phyloP scores from a whole-genome alignment of 106 monocot species.

The Cymbidium sinense region DNA sequence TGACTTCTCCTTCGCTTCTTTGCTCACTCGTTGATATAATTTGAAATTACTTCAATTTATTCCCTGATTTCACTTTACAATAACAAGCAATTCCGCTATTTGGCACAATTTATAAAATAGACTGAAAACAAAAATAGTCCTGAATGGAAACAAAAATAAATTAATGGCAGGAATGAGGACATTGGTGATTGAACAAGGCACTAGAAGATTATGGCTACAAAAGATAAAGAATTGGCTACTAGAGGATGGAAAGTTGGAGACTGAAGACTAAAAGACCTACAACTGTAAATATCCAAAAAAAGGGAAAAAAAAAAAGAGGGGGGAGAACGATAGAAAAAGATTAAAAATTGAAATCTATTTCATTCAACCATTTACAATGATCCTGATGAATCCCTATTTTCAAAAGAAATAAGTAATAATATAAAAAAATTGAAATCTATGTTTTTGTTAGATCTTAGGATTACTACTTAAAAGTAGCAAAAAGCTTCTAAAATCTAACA shows the following conservation, averaged over 20 bases:
- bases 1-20: background rate
- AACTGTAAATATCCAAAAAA: background rate
- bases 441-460: too few species aligned
- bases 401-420: background rate
- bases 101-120: background rate
- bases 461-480: background rate
- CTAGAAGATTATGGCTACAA: background rate
- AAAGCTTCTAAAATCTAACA: background rate
- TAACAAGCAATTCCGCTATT: background rate
- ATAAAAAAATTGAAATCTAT: background rate
- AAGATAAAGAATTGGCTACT: background rate
- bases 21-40: background rate
- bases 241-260: background rate
- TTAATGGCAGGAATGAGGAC: too few species aligned
- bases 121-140: too few species aligned
- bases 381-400: background rate
- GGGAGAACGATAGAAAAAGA: background rate
- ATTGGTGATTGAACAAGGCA: background rate
- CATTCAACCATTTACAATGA: background rate
- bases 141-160: too few species aligned
- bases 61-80: background rate
- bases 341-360: background rate
- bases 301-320: background rate
- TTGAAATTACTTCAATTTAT: background rate
- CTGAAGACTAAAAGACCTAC: background rate